Evolutionary conservation across 495 filamentous ascomycete species (phyloP).

Genomic region (Filosporella fistucella): DNA sequence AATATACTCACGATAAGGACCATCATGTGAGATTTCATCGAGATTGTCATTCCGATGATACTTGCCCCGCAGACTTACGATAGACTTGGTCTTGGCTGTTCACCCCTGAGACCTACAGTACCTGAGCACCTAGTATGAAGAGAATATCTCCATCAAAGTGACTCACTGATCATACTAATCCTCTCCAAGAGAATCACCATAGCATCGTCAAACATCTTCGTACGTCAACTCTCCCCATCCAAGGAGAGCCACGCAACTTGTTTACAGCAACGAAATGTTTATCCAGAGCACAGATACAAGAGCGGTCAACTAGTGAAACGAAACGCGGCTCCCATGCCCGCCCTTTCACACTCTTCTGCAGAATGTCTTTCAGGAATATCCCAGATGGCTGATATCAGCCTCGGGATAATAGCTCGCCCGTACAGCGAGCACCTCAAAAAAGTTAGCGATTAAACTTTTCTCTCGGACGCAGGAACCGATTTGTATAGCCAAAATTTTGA

Average conservation of each 20-base stretch:
- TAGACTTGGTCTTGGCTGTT: background rate
- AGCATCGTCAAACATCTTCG: background rate
- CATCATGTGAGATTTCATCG: background rate
- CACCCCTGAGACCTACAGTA: background rate
- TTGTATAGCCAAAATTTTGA: too few relatives aligned
- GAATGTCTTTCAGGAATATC: too few relatives aligned
- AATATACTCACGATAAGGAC: too few relatives aligned
- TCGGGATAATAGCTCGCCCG: too few relatives aligned
- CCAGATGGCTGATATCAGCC: too few relatives aligned
- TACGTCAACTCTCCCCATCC: background rate
- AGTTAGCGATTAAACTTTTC: too few relatives aligned
- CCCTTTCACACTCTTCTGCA: too few relatives aligned
- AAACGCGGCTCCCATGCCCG: too few relatives aligned
- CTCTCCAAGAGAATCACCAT: too few relatives aligned
- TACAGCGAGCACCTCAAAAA: too few relatives aligned
- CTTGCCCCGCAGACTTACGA: background rate
- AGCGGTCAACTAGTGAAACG: slow-evolving; percentile 14
- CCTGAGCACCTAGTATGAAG: background rate
- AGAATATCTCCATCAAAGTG: background rate
- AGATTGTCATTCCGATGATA: background rate
- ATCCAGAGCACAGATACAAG: slow-evolving; percentile 3
- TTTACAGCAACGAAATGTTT: background rate
- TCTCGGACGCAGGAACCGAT: too few relatives aligned
- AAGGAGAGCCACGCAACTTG: background rate
- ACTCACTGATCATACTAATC: too few relatives aligned